Conservation (phyloP, 202 grass and related monocot genomes). For the Panicum virgatum region DNA sequence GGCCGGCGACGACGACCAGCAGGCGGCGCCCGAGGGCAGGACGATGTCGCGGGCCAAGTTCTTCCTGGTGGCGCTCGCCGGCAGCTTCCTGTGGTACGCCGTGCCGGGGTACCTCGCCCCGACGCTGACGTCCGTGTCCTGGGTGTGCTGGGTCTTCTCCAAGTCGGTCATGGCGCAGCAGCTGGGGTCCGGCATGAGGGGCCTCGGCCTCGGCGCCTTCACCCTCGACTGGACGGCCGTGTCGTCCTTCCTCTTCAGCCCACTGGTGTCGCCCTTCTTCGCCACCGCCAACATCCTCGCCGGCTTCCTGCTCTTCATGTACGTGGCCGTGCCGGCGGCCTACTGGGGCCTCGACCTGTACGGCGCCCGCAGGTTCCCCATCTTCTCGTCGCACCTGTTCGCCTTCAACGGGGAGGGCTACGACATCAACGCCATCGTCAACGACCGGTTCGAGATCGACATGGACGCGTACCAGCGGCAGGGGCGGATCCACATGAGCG, state of each 20-base stretch:
- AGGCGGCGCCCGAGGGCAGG: background rate
- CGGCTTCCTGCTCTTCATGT: slow-evolving; percentile 43
- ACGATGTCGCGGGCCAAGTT: slow-evolving; percentile 79
- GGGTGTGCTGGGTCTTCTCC: slow-evolving; percentile 78
- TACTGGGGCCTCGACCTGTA: slow-evolving; percentile 64
- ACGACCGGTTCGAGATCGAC: slow-evolving; percentile 58
- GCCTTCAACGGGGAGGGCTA: slow-evolving; percentile 23
- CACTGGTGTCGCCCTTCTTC: slow-evolving; percentile 63
- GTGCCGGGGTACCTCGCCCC: slow-evolving; percentile 75
- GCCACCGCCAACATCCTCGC: slow-evolving; percentile 51
- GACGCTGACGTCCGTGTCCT: slow-evolving; percentile 65
- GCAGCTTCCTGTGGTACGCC: slow-evolving; percentile 78
- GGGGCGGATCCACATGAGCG: slow-evolving; percentile 61
- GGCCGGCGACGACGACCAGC: slow-evolving; percentile 36
- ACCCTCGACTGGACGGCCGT: slow-evolving; percentile 76
- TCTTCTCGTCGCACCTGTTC: slow-evolving; percentile 66
- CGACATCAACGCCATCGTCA: slow-evolving; percentile 61
- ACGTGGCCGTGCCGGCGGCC: slow-evolving; percentile 31
- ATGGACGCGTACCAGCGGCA: slow-evolving; percentile 38
- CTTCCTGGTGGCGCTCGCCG: slow-evolving; percentile 68
- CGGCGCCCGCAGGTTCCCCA: slow-evolving; percentile 47
- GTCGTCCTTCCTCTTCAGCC: slow-evolving; percentile 77
- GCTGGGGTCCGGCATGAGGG: slow-evolving; percentile 71
- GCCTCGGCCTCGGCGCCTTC: slow-evolving; percentile 67
- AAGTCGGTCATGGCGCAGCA: slow-evolving; percentile 76